phyloP scores from a whole-genome alignment of 2,329 filamentous ascomycete species.

The Hyphodiscus sp. region DNA sequence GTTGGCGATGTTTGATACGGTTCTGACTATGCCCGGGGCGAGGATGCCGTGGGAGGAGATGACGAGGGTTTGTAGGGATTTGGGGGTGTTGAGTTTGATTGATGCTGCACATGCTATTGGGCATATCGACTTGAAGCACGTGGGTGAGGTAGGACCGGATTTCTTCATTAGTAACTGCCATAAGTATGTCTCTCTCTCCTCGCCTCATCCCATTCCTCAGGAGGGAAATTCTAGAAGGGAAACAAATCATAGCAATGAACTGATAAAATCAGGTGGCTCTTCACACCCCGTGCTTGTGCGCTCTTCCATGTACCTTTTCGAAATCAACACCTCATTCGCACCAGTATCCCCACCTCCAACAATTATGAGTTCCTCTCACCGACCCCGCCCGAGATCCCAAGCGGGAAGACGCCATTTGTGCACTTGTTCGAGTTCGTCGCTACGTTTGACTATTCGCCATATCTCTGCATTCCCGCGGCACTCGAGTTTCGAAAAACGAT shows the following conservation, averaged over 20 bases:
- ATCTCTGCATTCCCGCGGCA: conserved; percentile 65
- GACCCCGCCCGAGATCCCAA: conserved; percentile 30
- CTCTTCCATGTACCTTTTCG: conserved; percentile 73
- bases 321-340: conserved; percentile 70
- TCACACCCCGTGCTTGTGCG: conserved; percentile 72
- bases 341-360: conserved; percentile 73
- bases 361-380: conserved; percentile 48
- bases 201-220: background rate
- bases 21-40: conserved; percentile 72
- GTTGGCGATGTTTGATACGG: conserved; percentile 75
- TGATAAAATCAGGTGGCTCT: conserved; percentile 55
- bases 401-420: conserved; percentile 49
- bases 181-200: conserved; percentile 57
- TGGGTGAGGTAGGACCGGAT: conserved; percentile 63
- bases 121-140: conserved; percentile 60
- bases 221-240: background rate
- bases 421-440: conserved; percentile 70
- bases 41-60: conserved; percentile 70
- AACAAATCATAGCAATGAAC: conserved; percentile 2
- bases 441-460: conserved; percentile 67
- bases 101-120: conserved; percentile 83
- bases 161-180: conserved; percentile 86
- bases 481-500: conserved; percentile 63
- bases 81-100: conserved; percentile 64
- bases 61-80: conserved; percentile 54